Conservation (phyloP, 1,284 basidiomycete genomes). For the Microbotryum saponariae region DNA sequence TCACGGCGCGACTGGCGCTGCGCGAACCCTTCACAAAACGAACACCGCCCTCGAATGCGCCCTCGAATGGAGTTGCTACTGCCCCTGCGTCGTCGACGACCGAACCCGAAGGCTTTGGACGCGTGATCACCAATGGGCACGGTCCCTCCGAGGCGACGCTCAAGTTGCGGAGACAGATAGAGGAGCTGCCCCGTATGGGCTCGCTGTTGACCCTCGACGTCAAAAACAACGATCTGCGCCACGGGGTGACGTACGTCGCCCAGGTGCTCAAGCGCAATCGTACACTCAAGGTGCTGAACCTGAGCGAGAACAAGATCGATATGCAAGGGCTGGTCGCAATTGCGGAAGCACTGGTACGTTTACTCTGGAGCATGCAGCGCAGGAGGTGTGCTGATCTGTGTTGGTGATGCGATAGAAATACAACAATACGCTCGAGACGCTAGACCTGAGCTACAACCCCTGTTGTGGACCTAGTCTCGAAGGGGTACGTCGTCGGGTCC, state of each 20-base stretch:
- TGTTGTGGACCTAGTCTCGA: conserved; percentile 80
- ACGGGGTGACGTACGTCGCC: conserved; percentile 78
- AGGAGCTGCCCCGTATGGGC: conserved; percentile 74
- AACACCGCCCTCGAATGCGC: not conserved
- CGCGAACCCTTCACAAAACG: conserved; percentile 6
- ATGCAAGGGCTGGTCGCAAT: conserved; percentile 68
- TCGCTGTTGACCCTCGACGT: conserved; percentile 81
- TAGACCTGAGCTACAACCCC: conserved; percentile 87
- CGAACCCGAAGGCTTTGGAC: not conserved
- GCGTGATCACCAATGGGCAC: conserved; percentile 6
- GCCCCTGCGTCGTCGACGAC: not conserved
- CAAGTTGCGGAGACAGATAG: conserved; percentile 45
- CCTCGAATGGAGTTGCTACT: not conserved
- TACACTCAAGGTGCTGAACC: conserved; percentile 85
- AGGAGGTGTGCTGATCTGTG: not conserved
- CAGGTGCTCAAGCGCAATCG: conserved; percentile 93
- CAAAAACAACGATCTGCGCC: conserved; percentile 78
- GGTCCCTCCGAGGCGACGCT: conserved; percentile 41
- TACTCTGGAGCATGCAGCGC: not conserved
- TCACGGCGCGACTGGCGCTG: conserved; percentile 25
- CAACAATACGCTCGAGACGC: conserved; percentile 84
- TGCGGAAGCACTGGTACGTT: conserved; percentile 75
- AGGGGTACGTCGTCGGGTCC: conserved; percentile 54
- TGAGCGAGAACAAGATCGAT: conserved; percentile 89
- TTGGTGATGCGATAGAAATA: conserved; percentile 61